Evolutionary conservation across 495 filamentous ascomycete genomes (phyloP).

Genomic region (Aspergillus mulundensis): DNA sequence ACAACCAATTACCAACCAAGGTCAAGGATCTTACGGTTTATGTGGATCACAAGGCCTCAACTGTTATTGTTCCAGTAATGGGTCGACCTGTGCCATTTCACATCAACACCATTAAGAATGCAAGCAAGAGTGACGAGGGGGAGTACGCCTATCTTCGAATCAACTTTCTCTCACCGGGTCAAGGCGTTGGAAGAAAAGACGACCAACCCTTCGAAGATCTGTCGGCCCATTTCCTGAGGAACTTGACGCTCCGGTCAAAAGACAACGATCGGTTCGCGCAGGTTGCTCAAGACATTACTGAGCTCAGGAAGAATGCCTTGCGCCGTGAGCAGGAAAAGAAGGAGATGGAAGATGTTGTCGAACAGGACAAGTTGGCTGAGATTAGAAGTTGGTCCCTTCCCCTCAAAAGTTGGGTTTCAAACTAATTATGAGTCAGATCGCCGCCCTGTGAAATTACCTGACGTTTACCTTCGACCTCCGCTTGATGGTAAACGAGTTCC

Average conservation of each 20-base stretch:
- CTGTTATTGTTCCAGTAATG: slow-evolving; percentile 93
- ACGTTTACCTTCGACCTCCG: slow-evolving; percentile 89
- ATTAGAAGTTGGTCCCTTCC: slow-evolving; percentile 68
- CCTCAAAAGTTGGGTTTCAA: background rate
- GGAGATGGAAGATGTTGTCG: slow-evolving; percentile 99
- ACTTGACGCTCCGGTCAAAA: slow-evolving; percentile 87
- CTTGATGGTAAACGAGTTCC: slow-evolving; percentile 95
- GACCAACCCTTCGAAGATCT: slow-evolving; percentile 98
- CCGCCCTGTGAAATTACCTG: slow-evolving; percentile 78
- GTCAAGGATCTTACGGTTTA: slow-evolving; percentile 82
- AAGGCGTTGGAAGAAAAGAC: slow-evolving; percentile 96
- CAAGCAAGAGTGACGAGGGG: slow-evolving; percentile 89
- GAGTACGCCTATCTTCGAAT: slow-evolving; percentile 92
- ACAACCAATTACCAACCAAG: slow-evolving; percentile 84
- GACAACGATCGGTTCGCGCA: slow-evolving; percentile 83
- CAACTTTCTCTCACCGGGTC: slow-evolving; percentile 95
- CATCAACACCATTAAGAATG: slow-evolving; percentile 98
- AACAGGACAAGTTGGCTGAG: slow-evolving; percentile 94
- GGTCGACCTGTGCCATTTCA: slow-evolving; percentile 97
- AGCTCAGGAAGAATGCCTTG: slow-evolving; percentile 85
- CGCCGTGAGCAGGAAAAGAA: slow-evolving; percentile 98
- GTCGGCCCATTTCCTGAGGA: slow-evolving; percentile 90
- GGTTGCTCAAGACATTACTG: slow-evolving; percentile 84
- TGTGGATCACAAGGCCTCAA: slow-evolving; percentile 84
- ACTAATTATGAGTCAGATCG: slow-evolving; percentile 54